Conservation (phyloP, 2,329 filamentous ascomycete species). For the Amauroascus niger region DNA sequence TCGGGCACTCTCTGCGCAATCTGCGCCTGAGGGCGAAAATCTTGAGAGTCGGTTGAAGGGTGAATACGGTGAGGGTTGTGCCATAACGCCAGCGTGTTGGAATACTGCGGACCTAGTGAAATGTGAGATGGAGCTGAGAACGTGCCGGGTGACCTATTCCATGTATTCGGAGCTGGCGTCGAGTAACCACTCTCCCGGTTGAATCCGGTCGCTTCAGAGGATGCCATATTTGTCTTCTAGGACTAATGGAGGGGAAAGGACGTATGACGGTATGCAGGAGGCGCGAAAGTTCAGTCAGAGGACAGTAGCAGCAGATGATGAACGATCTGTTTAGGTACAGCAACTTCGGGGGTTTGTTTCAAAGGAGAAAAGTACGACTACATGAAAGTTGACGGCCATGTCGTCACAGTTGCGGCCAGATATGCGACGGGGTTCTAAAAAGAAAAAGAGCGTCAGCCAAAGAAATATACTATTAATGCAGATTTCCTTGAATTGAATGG, state of each 20-base stretch:
- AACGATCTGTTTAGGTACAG: not conserved
- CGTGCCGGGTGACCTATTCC: not conserved
- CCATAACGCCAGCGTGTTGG: slow-evolving; percentile 38
- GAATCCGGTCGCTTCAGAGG: not conserved
- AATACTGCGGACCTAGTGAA: slow-evolving; percentile 21
- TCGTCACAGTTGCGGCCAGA: slow-evolving; percentile 4
- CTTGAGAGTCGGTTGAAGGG: slow-evolving; percentile 21
- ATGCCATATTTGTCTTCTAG: not conserved
- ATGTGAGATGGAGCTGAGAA: not conserved
- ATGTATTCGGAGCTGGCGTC: not conserved
- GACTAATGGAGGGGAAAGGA: not conserved
- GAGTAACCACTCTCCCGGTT: not conserved
- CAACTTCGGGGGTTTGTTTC: not conserved
- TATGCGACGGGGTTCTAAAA: not conserved
- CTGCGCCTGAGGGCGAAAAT: not conserved
- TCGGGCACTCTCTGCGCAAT: slow-evolving; percentile 38
- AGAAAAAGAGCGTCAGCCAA: not conserved
- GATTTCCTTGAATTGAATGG: not conserved
- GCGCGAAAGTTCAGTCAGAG: not conserved
- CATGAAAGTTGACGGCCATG: slow-evolving; percentile 1
- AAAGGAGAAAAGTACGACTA: not conserved
- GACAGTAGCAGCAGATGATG: not conserved
- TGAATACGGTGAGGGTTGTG: slow-evolving; percentile 26
- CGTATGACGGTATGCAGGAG: not conserved
- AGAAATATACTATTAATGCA: not conserved